Base-by-base conservation (phyloP, 768 basidiomycete genomes). In the Dioszegia crocea region DNA sequence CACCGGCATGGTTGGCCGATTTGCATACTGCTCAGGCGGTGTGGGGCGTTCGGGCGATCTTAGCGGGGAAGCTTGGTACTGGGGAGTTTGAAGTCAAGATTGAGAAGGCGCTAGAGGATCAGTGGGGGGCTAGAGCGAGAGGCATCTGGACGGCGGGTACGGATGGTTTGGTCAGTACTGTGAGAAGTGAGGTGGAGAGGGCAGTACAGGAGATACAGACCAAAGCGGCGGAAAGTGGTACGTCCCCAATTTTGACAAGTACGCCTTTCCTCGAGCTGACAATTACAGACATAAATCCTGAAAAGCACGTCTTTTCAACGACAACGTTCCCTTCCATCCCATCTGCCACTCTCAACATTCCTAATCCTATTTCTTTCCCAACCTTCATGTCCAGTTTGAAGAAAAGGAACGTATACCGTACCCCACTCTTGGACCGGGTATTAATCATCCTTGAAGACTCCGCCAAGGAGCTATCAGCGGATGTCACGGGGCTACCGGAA, bases 311-410 rank as follows among this genome's bases (percentile, higher is more conserved):
- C 24, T 74, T 74, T 51, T 60, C 65, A 10, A 65, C 66, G 21
- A 31, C 67, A 0, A 36, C 63, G 2, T 74, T 68, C 60, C 72
- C 72, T 9, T 39, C 67, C 0, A 51, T 58, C 16, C 63, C 69
- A 1, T n/a, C 62, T 6, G 41, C 62, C 0, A 31, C 65, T 10
- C 56, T 70, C 24, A 51, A 62, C 2, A 44, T 53, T n/a, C 46
- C 66, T 5, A 46, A 58, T 14, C 56, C 40, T 19, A 49, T 61
- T 1, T 53, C 64, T 17, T 67, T 74, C 49, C 43, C 31, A 8
- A 31, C 36, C 19, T 74, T 71, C 57, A 41, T 66, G 21, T 21
- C 58, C 1, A 44, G 54, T 11, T 29, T 73, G 1, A 52, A 61
- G 17, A 65, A 65, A 26, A 41, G 66, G 2, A 56, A 53, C 9